Conservation (phyloP, 768 basidiomycete genomes). For the Leucocoprinus leucothites region DNA sequence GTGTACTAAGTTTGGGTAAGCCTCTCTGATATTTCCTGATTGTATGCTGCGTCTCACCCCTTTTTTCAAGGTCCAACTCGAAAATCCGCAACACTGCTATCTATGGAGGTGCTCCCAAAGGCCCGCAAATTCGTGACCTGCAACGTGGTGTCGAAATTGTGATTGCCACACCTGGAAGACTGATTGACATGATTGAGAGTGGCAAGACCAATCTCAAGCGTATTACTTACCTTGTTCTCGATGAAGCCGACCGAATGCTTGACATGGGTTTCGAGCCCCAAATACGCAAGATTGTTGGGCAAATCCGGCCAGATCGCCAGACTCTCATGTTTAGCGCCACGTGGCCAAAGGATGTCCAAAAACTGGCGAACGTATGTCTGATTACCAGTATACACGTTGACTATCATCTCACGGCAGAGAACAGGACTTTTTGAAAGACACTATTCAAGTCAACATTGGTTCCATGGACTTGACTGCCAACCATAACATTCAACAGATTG, state of each 20-base stretch:
- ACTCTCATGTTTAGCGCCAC: slow-evolving; percentile 99
- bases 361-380: slow-evolving; percentile 74
- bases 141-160: slow-evolving; percentile 97
- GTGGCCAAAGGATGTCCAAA: slow-evolving; percentile 99
- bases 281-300: slow-evolving; percentile 95
- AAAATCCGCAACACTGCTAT: slow-evolving; percentile 98
- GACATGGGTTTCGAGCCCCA: slow-evolving; percentile 99
- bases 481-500: slow-evolving; percentile 94
- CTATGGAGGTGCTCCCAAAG: slow-evolving; percentile 98
- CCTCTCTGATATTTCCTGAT: slow-evolving; percentile 10
- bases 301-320: slow-evolving; percentile 97
- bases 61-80: slow-evolving; percentile 65
- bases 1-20: slow-evolving; percentile 95
- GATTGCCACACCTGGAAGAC: slow-evolving; percentile 99
- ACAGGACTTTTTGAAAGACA: slow-evolving; percentile 93
- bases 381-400: neutral
- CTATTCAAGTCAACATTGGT: slow-evolving; percentile 98
- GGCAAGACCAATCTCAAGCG: slow-evolving; percentile 96
- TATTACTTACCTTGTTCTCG: slow-evolving; percentile 97
- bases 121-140: slow-evolving; percentile 96
- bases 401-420: neutral
- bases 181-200: slow-evolving; percentile 98
- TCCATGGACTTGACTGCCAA: slow-evolving; percentile 98
- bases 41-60: neutral
- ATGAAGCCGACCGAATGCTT: slow-evolving; percentile 99